These are phyloP conservation scores for Saccharomycopsis selenospora DNA, from an alignment of 805 yeast genomes.

Conservation along the genomic window DNA sequence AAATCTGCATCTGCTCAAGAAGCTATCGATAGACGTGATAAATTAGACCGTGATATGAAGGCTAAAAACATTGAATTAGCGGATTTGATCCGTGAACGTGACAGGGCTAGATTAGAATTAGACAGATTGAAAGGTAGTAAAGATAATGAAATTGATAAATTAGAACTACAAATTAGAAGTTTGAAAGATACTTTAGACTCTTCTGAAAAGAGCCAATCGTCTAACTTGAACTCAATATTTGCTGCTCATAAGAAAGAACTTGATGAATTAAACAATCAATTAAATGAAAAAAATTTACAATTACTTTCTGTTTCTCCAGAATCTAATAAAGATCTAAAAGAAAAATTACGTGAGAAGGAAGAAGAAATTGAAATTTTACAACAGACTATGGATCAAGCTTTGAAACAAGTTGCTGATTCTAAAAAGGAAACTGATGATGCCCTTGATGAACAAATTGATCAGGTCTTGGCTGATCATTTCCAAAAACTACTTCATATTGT, in stretches of 20 bases:
- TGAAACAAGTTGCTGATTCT: constrained; percentile 48
- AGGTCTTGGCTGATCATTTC: constrained; percentile 40
- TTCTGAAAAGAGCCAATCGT: constrained; percentile 53
- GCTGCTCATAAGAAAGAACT: constrained; percentile 59
- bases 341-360: constrained; percentile 55
- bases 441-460: constrained; percentile 52
- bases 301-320: constrained; percentile 22
- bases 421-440: constrained; percentile 30
- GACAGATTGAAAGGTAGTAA: constrained; percentile 62
- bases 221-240: constrained; percentile 53
- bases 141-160: constrained; percentile 55
- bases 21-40: constrained; percentile 76
- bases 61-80: constrained; percentile 83
- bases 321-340: constrained; percentile 31
- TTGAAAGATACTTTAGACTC: constrained; percentile 51
- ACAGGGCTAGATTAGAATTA: constrained; percentile 75
- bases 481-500: constrained; percentile 46
- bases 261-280: constrained; percentile 38
- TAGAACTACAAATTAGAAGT: constrained; percentile 58
- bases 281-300: constrained; percentile 26
- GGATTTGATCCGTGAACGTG: constrained; percentile 82
- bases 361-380: constrained; percentile 73
- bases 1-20: constrained; percentile 88
- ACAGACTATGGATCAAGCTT: constrained; percentile 70
- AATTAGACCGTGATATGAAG: constrained; percentile 73